Evolutionary conservation across 2,329 filamentous ascomycete genomes (phyloP), one percentile per base, ranked within the genome.

Genomic region (Penicillium sp.): DNA sequence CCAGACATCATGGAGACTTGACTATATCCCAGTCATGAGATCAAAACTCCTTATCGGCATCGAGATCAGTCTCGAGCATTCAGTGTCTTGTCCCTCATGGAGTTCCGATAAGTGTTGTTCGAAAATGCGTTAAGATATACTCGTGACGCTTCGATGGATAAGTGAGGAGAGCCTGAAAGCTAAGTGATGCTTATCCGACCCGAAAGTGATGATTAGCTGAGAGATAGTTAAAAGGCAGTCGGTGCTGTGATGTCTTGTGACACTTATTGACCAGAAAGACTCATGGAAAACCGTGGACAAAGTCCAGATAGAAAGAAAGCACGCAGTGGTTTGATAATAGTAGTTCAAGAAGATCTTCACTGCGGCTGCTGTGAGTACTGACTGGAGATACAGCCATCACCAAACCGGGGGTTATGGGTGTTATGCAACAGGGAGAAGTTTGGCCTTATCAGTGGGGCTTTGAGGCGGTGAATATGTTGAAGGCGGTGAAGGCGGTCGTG

Each of bases 401-500:
- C 33, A 37, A 37, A 18, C 15, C 18, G 15, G 33, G 3, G 33
- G 8, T 10, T 8, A 37, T 37, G 15, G 33, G 3, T 18, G 8
- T 10, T 8, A 37, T 37, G 18, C 18, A 37, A 37, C 15, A 37
- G 18, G 33, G 33, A 20, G 33, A 40, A 40, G 38, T 40, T 40
- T 40, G 38, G 38, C 43, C 47, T 52, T 52, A 52, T 52, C 49
- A 42, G 45, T 52, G 49, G 49, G 45, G 35, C 45, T 8, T 25
- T 23, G 18, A 8, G 33, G 4, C 33, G 20, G 20, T 23, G 20
- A 3, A 23, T 1, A 23, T 23, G 20, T 12, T 2, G 15, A 37
- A 12, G 45, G 49, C 49, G 49, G 49, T 52, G 20, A 40, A 20
- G 3, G 5, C 4, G 18, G 15, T 23, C 33, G 8, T 8, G 8